Percentiles rank a stretch among this genome's conserved stretches.
Evolutionary conservation across 768 basidiomycete genomes (phyloP).

Genomic region (Lactarius hengduanensis): DNA sequence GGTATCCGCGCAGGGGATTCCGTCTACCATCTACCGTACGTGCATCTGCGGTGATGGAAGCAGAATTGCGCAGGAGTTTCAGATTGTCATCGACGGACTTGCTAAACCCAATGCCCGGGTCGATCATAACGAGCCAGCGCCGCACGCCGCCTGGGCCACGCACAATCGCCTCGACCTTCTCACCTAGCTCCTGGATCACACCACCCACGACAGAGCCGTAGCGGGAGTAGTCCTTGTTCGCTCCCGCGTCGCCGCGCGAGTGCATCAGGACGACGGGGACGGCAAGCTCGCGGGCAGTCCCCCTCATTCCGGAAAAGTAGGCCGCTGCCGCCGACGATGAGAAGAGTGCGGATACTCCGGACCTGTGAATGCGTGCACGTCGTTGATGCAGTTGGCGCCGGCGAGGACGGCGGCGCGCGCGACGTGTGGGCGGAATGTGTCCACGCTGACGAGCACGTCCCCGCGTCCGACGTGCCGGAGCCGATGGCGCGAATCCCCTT

Average conservation of each 20-base stretch:
- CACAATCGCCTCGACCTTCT: conserved; percentile 62
- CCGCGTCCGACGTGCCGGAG: conserved; percentile 1
- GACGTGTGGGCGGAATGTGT: conserved; percentile 85
- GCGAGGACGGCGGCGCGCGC: conserved; percentile 71
- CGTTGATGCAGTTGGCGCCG: conserved; percentile 93
- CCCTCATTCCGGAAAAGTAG: conserved; percentile 60
- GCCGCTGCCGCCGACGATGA: conserved; percentile 39
- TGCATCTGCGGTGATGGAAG: conserved; percentile 45
- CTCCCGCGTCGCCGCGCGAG: conserved; percentile 78
- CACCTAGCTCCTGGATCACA: conserved; percentile 69
- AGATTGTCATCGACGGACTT: conserved; percentile 78
- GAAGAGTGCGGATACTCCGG: conserved; percentile 45
- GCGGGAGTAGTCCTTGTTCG: conserved; percentile 61
- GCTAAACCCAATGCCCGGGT: conserved; percentile 95
- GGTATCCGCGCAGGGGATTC: conserved; percentile 58
- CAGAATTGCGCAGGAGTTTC: conserved; percentile 55
- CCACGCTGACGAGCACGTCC: conserved; percentile 67
- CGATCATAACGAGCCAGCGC: conserved; percentile 85
- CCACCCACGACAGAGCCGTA: conserved; percentile 58
- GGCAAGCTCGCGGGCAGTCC: conserved; percentile 56
- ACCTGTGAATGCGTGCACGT: conserved; percentile 82
- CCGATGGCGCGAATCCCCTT: conserved; percentile 48
- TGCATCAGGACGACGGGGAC: conserved; percentile 95
- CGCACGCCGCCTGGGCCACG: conserved; percentile 68
- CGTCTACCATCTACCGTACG: conserved; percentile 28